phyloP scores from a whole-genome alignment of 2,329 filamentous ascomycete genomes.

The Verticillium dahliae region DNA sequence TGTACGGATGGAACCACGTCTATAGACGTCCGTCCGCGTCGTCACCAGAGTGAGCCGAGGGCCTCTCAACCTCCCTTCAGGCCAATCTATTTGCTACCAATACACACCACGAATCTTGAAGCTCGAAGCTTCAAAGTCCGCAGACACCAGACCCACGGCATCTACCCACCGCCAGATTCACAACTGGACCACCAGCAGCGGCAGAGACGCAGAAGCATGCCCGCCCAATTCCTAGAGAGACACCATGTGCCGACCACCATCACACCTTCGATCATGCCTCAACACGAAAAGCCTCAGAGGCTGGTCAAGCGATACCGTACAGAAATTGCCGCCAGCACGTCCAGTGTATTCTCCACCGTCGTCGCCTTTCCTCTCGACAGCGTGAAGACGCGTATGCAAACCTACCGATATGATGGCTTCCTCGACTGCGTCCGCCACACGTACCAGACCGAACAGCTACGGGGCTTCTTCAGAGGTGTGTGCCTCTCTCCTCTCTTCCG shows the following conservation, averaged over 20 bases:
- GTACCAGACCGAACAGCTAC: constrained; percentile 64
- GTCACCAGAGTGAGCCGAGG: constrained; percentile 48
- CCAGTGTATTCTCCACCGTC: constrained; percentile 72
- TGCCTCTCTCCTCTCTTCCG: constrained; percentile 3
- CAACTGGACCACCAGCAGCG: not conserved
- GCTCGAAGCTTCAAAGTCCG: not conserved
- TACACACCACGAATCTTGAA: not conserved
- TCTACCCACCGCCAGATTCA: not conserved
- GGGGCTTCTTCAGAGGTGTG: constrained; percentile 76
- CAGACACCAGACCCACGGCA: not conserved
- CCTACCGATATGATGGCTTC: constrained; percentile 72
- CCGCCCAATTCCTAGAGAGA: constrained; percentile 29
- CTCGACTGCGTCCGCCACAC: constrained; percentile 69
- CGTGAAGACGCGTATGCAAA: constrained; percentile 86
- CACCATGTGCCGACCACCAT: constrained; percentile 35
- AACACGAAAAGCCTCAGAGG: constrained; percentile 19
- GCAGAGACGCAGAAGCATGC: constrained; percentile 20
- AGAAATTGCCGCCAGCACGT: constrained; percentile 70
- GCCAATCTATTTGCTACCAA: constrained; percentile 34
- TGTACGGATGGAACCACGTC: constrained; percentile 11
- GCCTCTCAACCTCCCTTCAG: constrained; percentile 42
- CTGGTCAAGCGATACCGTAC: constrained; percentile 74
- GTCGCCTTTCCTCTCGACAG: constrained; percentile 82
- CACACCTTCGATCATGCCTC: constrained; percentile 37
- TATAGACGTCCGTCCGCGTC: constrained; percentile 27